phyloP scores from a whole-genome alignment of 768 basidiomycete species.

The Chalciporus chontae region DNA sequence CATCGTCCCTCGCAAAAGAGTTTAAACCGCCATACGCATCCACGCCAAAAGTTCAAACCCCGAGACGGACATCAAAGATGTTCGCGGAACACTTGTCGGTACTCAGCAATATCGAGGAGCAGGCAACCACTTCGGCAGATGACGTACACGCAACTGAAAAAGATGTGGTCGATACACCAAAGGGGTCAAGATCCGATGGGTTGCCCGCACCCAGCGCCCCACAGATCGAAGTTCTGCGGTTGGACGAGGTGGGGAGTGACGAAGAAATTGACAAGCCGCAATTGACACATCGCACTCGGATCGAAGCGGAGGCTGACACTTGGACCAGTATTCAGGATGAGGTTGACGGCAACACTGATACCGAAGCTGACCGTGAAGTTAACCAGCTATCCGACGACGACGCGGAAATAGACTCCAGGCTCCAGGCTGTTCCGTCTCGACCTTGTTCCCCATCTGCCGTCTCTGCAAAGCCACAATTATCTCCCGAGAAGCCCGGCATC shows the following conservation, averaged over 20 bases:
- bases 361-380: neutral
- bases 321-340: neutral
- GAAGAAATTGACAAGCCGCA: constrained; percentile 12
- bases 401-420: neutral
- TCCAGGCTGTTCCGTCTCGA: neutral
- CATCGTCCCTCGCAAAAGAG: constrained; percentile 19
- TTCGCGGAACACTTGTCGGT: neutral
- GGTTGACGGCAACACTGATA: neutral
- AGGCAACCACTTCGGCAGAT: neutral
- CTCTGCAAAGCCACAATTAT: neutral
- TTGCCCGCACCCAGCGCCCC: constrained; percentile 4
- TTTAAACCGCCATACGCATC: constrained; percentile 20
- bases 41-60: constrained; percentile 10
- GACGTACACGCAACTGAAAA: neutral
- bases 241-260: constrained; percentile 7
- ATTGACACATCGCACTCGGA: neutral
- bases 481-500: neutral
- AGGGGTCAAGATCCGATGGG: neutral
- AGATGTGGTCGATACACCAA: neutral
- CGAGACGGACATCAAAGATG: constrained; percentile 5
- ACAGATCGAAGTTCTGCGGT: constrained; percentile 10
- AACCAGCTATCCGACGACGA: constrained; percentile 6
- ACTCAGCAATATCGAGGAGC: neutral
- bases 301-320: neutral
- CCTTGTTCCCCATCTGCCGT: neutral